Base-by-base conservation (phyloP, 768 basidiomycete genomes). In the Kondoa malvinella region DNA sequence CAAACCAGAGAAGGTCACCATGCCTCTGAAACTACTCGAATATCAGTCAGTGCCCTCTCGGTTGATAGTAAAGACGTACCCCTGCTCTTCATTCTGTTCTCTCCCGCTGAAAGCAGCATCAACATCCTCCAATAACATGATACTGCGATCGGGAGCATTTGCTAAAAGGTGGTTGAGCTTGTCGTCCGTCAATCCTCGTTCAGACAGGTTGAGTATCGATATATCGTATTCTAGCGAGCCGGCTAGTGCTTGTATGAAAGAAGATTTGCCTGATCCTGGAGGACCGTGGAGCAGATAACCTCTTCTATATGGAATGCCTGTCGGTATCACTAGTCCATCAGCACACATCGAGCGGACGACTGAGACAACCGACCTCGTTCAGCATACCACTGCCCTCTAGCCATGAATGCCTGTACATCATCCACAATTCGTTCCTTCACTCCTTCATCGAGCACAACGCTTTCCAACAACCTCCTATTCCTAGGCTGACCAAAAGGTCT, bases 261-360 rank as follows among this genome's bases (percentile, higher is more conserved):
- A 99, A 0, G 94, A 92, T 76, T 99, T 99, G 62, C 95, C 95
- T 0, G 92, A 95, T 17, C 95, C 95, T 4, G 95, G 95, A 26
- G 95, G 95, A 14, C 95, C 95, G 74, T 97, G 84, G 17, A 99
- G 79, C 12, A 99, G 83, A 77, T 96, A 96, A 50, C 95, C 95
- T 70, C 95, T 83, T 27, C 95, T 85, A 76, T 97, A 99, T 0
- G 95, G 95, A 68, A 99, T 95, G 21, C 94, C 92, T 96, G 64
- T 12, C 31, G 15, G 34, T 31, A 26, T 1, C 25, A 30, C 32
- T 27, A 50, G 26, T 2, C 29, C n/a, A 12, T 65, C 30, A 66
- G n/a, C 12, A 17, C 8, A 33, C 34, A 15, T 12, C 31, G 8
- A 25, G 40, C 57, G 40, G 3, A 26, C 12, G 61, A 34, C 26